Base-by-base conservation (phyloP, 164 flowering plant genomes). In the Berberis thunbergii region DNA sequence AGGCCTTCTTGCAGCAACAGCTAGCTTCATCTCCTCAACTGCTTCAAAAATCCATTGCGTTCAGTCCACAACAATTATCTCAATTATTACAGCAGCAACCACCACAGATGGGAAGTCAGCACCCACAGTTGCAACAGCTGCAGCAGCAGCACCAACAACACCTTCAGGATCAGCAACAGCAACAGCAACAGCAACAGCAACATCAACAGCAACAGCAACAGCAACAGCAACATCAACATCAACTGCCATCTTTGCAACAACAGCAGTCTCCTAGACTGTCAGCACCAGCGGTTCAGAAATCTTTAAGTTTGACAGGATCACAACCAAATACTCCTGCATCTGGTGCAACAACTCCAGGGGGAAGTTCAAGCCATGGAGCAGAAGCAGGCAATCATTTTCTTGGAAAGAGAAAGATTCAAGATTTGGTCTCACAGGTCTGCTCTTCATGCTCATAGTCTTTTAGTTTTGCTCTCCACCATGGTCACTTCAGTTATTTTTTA, bases 311-410 rank as follows among this genome's bases (percentile, higher is more conserved):
- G 71, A 85, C 96, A 0, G 98, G 94, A 69, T 93, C 94, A 49
- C 97, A 93, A 71, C 97, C 96, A 10, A 90, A 84, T 79, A 89
- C 96, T 59, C 84, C 95, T 65, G 93, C 82, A 63, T 89, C 98
- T 57, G 92, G 94, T 48, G 72, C 89, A 64, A 85, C 94, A 42
- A 88, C 97, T 11, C 90, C 96, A 5, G 96, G 96, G n/a, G 96
- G 97, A 2, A 90, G 97, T 77, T 84, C 96, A 57, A 93, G 98
- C 78, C 98, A 85, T 75, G 97, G 97, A 70, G 84, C 89, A 61
- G 97, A 90, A 76, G 87, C 87, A 58, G 82, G 82, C 66, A 93
- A 84, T 78, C 97, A 90, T 67, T 79, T 90, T 72, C 92, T 88
- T 74, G 97, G 98, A 61, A 93, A 93, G 80, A 81, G 98, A 75